phyloP scores from a whole-genome alignment of 179 eudicot genomes.

The Sideroxylon spinosum region DNA sequence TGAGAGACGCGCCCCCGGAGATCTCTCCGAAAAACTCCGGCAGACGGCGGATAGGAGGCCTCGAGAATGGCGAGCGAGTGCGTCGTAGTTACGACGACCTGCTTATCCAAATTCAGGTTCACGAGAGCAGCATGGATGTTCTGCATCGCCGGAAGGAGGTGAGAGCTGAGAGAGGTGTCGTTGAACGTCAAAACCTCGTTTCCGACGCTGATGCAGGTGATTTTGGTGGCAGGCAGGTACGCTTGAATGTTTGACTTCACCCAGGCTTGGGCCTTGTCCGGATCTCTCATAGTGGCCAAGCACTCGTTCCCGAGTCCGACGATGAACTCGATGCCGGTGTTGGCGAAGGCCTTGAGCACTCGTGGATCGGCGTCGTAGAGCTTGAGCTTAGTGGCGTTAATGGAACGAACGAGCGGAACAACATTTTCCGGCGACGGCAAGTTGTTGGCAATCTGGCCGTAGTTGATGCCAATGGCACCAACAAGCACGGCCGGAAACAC shows the following conservation, averaged over 20 bases:
- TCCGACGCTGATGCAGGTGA: conserved; percentile 62
- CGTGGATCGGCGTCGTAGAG: conserved; percentile 81
- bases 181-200: conserved; percentile 70
- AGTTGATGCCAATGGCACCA: conserved; percentile 64
- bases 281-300: conserved; percentile 47
- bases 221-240: conserved; percentile 61
- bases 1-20: conserved; percentile 32
- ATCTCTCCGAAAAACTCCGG: conserved; percentile 55
- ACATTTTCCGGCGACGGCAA: conserved; percentile 64
- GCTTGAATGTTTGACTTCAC: conserved; percentile 53
- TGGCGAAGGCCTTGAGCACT: conserved; percentile 70
- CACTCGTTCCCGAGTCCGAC: conserved; percentile 57
- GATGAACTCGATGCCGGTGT: conserved; percentile 63
- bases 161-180: conserved; percentile 39
- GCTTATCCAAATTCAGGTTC: conserved; percentile 32
- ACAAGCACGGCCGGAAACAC: conserved; percentile 18
- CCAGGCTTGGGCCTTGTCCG: conserved; percentile 48
- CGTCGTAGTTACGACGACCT: conserved; percentile 65
- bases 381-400: conserved; percentile 63
- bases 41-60: conserved; percentile 71
- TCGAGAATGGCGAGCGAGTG: conserved; percentile 57
- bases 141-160: conserved; percentile 77
- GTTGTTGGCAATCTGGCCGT: conserved; percentile 86
- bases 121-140: conserved; percentile 54
- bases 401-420: conserved; percentile 47